Base-by-base conservation (phyloP, 495 filamentous ascomycete genomes). In the Xylaria telfairii region DNA sequence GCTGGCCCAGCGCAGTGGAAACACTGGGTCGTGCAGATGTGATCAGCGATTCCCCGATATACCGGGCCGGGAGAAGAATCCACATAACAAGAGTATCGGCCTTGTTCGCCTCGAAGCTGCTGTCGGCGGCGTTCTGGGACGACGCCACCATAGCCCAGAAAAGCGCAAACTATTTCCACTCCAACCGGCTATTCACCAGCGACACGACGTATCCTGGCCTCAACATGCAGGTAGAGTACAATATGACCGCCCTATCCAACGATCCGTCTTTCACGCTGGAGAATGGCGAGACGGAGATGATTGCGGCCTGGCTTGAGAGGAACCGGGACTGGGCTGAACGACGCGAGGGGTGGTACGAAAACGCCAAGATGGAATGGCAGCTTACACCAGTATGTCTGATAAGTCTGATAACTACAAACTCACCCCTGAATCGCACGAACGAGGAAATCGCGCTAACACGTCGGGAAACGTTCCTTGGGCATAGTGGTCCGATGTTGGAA, bases 161-260 rank as follows among this genome's bases (percentile, higher is more conserved):
- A 8, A 68, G 67, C 42, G 67, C 49, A 12, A 21, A 49, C 56
- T 53, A 39, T 30, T 68, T 68, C 42, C 28, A 24, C n/a, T 19
- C 8, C 3, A 47, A 26, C 44, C 44, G 24, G 17, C 2, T 54
- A 17, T 54, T 54, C 56, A 7, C 1, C 8, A 59, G 56, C 30
- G 26, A 54, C 9, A 10, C 56, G 7, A 3, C 0, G 2, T 17
- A 1, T 37, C 0, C 28, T 30, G 42, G 30, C 24, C 13, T 0
- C 9, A 0, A 2, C 24, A 0, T 4, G 13, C 13, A 9, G 4
- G 24, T 53, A 28, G 10, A 17, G 0, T 54, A 54, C 24, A 17
- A 15, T 17, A 19, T 0, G 3, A 26, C 2, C 8, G 5, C 4
- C 3, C 4, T 54, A 6, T 4, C 2, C 10, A 3, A 3, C 49